Percentiles rank a stretch among this genome's conserved stretches.
phyloP scores from a whole-genome alignment of 73 alveolate genomes.

The Paramecium octaurelia region DNA sequence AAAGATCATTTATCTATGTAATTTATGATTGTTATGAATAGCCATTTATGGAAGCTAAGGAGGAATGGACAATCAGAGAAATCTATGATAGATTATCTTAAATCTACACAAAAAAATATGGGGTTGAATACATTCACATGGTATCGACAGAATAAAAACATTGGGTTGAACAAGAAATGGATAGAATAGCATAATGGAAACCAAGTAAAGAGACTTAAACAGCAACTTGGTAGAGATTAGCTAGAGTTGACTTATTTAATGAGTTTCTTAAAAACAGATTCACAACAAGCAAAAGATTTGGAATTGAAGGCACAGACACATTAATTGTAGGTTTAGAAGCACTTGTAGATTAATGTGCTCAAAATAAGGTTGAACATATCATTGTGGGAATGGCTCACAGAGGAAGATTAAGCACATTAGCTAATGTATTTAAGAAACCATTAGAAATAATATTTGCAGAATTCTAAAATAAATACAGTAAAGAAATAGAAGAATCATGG shows the following conservation, averaged over 20 bases:
- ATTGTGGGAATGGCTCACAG: conserved; percentile 97
- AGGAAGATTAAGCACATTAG: conserved; percentile 94
- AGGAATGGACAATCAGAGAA: conserved; percentile 46
- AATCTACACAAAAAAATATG: not conserved
- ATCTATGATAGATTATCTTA: conserved; percentile 21
- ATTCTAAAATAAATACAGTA: conserved; percentile 47
- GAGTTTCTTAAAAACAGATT: conserved; percentile 79
- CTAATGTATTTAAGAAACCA: conserved; percentile 83
- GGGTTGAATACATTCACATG: conserved; percentile 39
- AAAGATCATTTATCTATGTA: conserved; percentile 32
- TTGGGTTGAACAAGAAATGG: conserved; percentile 25
- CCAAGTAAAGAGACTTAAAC: conserved; percentile 27
- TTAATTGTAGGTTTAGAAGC: conserved; percentile 85
- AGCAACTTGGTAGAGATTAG: conserved; percentile 68
- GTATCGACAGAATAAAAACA: conserved; percentile 18
- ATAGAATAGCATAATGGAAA: not conserved
- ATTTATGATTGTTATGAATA: not conserved
- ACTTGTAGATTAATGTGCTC: conserved; percentile 64
- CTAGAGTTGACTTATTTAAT: conserved; percentile 76
- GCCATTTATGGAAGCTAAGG: conserved; percentile 44
- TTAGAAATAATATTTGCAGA: conserved; percentile 73
- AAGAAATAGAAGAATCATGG: conserved; percentile 66
- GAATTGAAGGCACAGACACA: conserved; percentile 89
- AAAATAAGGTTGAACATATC: conserved; percentile 66
- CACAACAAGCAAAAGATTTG: conserved; percentile 93